phyloP scores from a whole-genome alignment of 169 alveolate genomes.

The Cryptosporidium bovis region DNA sequence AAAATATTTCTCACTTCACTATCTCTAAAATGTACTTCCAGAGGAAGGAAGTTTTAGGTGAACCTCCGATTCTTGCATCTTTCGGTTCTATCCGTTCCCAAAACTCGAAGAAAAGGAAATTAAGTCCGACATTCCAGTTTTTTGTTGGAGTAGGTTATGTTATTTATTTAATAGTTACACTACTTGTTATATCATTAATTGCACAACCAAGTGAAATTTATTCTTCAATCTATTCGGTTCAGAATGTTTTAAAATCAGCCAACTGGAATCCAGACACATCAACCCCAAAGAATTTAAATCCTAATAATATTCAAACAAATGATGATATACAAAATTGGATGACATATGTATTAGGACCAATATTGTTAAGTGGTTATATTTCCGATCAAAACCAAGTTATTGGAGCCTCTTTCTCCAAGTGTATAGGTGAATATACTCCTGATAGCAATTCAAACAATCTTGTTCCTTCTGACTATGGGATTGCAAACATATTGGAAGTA shows the following conservation, averaged over 20 bases:
- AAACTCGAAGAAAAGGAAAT: constrained; percentile 29
- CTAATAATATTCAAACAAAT: constrained; percentile 30
- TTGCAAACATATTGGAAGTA: not conserved
- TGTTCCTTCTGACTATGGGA: constrained; percentile 58
- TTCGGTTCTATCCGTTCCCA: constrained; percentile 13
- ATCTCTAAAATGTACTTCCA: constrained; percentile 27
- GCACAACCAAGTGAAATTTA: constrained; percentile 56
- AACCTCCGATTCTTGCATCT: constrained; percentile 63
- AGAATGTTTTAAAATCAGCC: constrained; percentile 32
- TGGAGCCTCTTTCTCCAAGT: constrained; percentile 53
- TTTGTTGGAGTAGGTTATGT: constrained; percentile 71
- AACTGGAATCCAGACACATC: constrained; percentile 63
- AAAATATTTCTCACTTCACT: not conserved
- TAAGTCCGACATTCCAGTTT: constrained; percentile 64
- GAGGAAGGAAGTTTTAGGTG: constrained; percentile 41
- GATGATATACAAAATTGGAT: constrained; percentile 69
- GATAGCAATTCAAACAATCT: not conserved
- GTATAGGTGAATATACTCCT: constrained; percentile 37
- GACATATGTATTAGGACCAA: constrained; percentile 65
- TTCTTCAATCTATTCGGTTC: constrained; percentile 31
- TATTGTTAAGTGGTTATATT: constrained; percentile 48
- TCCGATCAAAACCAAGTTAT: constrained; percentile 62
- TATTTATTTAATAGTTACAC: constrained; percentile 31
- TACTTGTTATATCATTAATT: constrained; percentile 32
- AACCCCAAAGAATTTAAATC: constrained; percentile 40